These are phyloP conservation scores for Penicillium sp. DNA, from an alignment of 2,329 filamentous ascomycete genomes.

Conservation along the genomic window DNA sequence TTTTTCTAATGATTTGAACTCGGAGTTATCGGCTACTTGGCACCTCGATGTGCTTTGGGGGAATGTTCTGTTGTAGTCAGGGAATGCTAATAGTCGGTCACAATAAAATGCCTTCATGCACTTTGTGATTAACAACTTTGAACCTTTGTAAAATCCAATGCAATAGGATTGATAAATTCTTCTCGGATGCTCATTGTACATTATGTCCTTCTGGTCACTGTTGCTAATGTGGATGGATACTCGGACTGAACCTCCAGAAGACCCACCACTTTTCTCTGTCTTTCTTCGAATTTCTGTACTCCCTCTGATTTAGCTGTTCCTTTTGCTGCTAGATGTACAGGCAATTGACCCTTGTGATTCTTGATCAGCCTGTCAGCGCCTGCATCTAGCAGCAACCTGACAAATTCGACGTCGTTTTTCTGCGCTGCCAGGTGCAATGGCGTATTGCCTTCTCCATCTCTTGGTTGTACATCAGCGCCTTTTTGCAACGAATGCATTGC, in stretches of 20 bases:
- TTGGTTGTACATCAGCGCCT: conserved; percentile 5
- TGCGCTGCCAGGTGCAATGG: conserved; percentile 4
- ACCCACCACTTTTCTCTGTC: not conserved
- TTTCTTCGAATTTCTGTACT: not conserved
- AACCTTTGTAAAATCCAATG: not conserved
- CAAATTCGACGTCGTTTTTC: not conserved
- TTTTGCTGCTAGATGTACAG: not conserved
- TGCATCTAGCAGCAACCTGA: conserved; percentile 5
- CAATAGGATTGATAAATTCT: not conserved
- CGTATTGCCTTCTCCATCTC: not conserved
- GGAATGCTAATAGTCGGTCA: conserved; percentile 13
- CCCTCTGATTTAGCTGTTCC: not conserved
- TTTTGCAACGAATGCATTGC: conserved; percentile 1
- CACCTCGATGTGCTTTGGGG: conserved; percentile 13
- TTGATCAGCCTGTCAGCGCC: not conserved
- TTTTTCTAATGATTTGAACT: conserved; percentile 25
- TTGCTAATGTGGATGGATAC: not conserved
- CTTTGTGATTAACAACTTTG: conserved; percentile 1
- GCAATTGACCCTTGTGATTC: not conserved
- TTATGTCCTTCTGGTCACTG: not conserved
- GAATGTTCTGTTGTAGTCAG: conserved; percentile 12
- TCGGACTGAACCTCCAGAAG: not conserved
- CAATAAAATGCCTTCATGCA: conserved; percentile 9
- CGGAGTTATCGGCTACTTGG: conserved; percentile 30
- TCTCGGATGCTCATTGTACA: not conserved